phyloP scores from a whole-genome alignment of 768 basidiomycete species.

The Amylocystis lapponica region DNA sequence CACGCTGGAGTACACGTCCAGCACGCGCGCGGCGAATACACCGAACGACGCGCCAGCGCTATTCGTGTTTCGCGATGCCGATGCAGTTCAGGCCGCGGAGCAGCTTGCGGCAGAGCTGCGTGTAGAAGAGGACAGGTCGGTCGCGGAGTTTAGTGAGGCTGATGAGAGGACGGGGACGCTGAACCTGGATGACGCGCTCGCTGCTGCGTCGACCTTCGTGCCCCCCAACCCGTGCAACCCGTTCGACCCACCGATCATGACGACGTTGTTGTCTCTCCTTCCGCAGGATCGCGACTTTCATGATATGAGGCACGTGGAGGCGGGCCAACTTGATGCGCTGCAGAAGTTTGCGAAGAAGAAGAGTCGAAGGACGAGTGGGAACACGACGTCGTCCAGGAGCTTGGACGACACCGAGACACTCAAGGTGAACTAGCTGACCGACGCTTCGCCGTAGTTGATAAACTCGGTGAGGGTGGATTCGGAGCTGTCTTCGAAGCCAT shows the following conservation, averaged over 20 bases:
- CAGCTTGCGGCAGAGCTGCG: slow-evolving; percentile 42
- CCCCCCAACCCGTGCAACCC: slow-evolving; percentile 89
- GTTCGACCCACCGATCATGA: slow-evolving; percentile 61
- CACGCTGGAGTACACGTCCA: slow-evolving; percentile 78
- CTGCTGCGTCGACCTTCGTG: slow-evolving; percentile 56
- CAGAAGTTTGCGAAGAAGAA: slow-evolving; percentile 62
- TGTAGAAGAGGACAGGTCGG: slow-evolving; percentile 28
- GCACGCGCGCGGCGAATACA: slow-evolving; percentile 39
- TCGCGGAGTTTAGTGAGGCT: too few relatives aligned
- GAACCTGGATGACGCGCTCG: slow-evolving; percentile 59
- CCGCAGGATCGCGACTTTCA: slow-evolving; percentile 56
- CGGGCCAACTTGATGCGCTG: slow-evolving; percentile 57
- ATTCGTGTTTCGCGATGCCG: slow-evolving; percentile 16
- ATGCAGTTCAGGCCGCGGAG: slow-evolving; percentile 50
- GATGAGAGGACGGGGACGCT: slow-evolving; percentile 62
- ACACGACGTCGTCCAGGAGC: slow-evolving; percentile 26
- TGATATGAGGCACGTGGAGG: slow-evolving; percentile 49
- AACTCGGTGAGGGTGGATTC: slow-evolving; percentile 96
- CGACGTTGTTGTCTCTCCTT: slow-evolving; percentile 57
- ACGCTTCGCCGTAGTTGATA: slow-evolving; percentile 68
- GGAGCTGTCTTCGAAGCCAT: slow-evolving; percentile 90
- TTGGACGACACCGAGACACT: slow-evolving; percentile 35
- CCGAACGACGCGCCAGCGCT: slow-evolving; percentile 21
- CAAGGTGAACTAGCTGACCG: slow-evolving; percentile 58
- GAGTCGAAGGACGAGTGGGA: slow-evolving; percentile 26